Base-by-base conservation (phyloP, 192 early-diverging fungal species). In the Podila epigama region DNA sequence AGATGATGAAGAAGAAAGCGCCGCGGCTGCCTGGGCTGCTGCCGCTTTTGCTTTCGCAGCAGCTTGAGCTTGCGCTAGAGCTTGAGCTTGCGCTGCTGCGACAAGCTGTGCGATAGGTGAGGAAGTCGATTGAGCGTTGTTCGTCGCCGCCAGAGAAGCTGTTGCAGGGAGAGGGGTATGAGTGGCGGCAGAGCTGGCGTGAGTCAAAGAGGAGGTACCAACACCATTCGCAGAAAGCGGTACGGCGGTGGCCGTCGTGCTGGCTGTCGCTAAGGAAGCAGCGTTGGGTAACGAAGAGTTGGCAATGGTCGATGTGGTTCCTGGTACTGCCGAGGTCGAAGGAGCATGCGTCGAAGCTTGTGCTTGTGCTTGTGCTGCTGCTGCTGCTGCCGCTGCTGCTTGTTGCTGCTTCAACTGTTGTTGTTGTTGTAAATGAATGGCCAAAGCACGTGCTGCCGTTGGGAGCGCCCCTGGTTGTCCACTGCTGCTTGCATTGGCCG, bases 31-130 rank as follows among this genome's bases (percentile, higher is more conserved):
- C 11, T 57, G 32, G 29, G 13, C 11, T 59, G 18, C 22, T 20
- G 66, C n/a, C n/a, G n/a, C 18, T n/a, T 28, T 22, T 18, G n/a
- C 39, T 25, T 64, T 51, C 22, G 28, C 25, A 11, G 53, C n/a
- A 8, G 12, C 42, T 52, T 63, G 42, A 7, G 42, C 42, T 7
- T 61, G 42, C 7, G 27, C 42, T 44, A 44, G 27, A 20, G 31
- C 62, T 18, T 66, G 58, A 13, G 73, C 66, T 33, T 77, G 65
- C 35, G 71, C 73, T n/a, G 73, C 73, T 50, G 73, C 73, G 3
- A 68, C 66, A 4, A 77, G 50, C 56, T 68, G 66, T 22, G 73
- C 73, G 37, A 68, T 77, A 20, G 73, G 65, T 2, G 66, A 68
- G n/a, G 66, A 57, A 11, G 37, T 35, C 29, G 60, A 51, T 28